phyloP scores from a whole-genome alignment of 2,329 filamentous ascomycete genomes.

The Ophiostoma piceae region DNA sequence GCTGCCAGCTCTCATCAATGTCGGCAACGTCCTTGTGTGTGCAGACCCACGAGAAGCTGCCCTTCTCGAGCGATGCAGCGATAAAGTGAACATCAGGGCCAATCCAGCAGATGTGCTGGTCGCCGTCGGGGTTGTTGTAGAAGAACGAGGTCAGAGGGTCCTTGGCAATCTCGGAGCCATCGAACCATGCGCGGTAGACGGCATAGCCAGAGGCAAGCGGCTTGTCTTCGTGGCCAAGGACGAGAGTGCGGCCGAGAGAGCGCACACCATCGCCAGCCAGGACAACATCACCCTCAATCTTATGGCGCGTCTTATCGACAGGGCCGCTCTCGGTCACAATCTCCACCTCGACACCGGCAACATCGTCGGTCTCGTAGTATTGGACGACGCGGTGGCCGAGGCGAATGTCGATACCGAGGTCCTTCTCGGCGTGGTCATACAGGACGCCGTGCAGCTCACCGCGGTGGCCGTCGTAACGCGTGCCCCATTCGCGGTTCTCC shows the following conservation, averaged over 20 bases:
- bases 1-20: conserved; percentile 44
- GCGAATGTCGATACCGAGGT: conserved; percentile 48
- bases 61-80: conserved; percentile 46
- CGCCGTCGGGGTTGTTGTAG: conserved; percentile 36
- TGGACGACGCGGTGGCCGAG: conserved; percentile 44
- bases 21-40: conserved; percentile 46
- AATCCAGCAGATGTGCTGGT: conserved; percentile 49
- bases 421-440: conserved; percentile 45
- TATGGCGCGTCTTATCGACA: background rate
- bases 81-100: conserved; percentile 50
- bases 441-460: conserved; percentile 49
- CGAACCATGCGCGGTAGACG: conserved; percentile 45
- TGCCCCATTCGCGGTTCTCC: conserved; percentile 36
- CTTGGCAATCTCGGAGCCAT: conserved; percentile 24
- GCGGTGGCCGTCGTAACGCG: conserved; percentile 50
- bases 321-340: background rate
- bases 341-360: conserved; percentile 46
- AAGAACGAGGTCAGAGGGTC: conserved; percentile 29
- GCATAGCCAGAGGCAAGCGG: conserved; percentile 43
- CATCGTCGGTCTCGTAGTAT: conserved; percentile 47
- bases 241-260: conserved; percentile 42
- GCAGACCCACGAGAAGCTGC: conserved; percentile 51
- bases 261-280: conserved; percentile 48
- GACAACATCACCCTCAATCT: conserved; percentile 40
- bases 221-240: conserved; percentile 42